Evolutionary conservation across 1,284 basidiomycete species (phyloP).

Genomic region (Austroboletus novae-zelandiae): DNA sequence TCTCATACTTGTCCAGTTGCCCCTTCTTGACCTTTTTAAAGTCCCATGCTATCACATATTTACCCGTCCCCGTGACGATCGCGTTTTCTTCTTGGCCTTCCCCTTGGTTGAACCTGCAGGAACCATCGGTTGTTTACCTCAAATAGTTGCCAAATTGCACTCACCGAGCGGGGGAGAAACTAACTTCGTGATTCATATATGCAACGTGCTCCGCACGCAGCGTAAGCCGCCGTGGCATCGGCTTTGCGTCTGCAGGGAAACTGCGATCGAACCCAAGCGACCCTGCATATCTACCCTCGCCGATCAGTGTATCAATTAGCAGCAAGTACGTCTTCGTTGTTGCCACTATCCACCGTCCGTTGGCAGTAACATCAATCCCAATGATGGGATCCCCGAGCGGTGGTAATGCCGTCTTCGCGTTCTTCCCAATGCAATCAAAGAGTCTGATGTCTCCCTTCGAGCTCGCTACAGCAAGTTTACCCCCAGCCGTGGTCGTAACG

Average conservation of each 20-base stretch:
- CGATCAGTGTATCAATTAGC: conserved; percentile 94
- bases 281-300: conserved; percentile 86
- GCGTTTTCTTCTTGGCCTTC: conserved; percentile 88
- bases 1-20: conserved; percentile 87
- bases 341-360: conserved; percentile 94
- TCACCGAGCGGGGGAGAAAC: conserved; percentile 89
- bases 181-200: conserved; percentile 89
- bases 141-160: conserved; percentile 11
- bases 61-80: conserved; percentile 96
- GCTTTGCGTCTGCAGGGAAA: conserved; percentile 95
- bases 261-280: conserved; percentile 90
- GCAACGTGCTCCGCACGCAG: conserved; percentile 91
- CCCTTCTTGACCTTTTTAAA: conserved; percentile 95
- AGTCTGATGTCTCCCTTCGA: conserved; percentile 97
- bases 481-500: conserved; percentile 83
- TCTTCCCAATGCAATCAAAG: conserved; percentile 97
- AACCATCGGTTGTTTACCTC: background rate
- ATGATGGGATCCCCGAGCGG: conserved; percentile 94
- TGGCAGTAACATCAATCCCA: conserved; percentile 92
- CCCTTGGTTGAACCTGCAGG: conserved; percentile 84
- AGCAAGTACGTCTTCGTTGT: conserved; percentile 95
- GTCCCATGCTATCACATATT: conserved; percentile 95
- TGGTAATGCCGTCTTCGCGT: conserved; percentile 97
- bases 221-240: conserved; percentile 86
- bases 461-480: conserved; percentile 90